phyloP scores from a whole-genome alignment of 306 rosid genomes.

The Trifolium pratense region DNA sequence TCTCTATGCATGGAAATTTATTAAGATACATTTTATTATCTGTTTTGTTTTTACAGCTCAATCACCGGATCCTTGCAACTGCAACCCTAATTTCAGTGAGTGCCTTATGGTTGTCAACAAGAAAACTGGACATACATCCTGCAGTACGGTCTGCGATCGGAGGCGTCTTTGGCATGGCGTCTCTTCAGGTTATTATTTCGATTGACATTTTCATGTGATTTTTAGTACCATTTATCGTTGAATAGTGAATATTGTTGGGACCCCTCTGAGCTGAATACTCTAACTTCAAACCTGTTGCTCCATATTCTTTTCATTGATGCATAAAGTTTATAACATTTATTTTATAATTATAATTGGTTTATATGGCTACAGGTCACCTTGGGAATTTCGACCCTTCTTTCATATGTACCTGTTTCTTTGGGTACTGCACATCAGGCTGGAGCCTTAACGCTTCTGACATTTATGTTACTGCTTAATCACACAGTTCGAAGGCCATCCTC shows the following conservation, averaged over 20 bases:
- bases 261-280: slow-evolving; percentile 7
- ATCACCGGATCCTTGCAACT: slow-evolving; percentile 85
- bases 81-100: slow-evolving; percentile 67
- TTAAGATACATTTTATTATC: background rate
- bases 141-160: slow-evolving; percentile 72
- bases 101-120: slow-evolving; percentile 73
- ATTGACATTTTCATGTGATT: background rate
- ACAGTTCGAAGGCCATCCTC: slow-evolving; percentile 74
- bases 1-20: slow-evolving; percentile 14
- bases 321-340: background rate
- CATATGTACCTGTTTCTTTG: slow-evolving; percentile 82
- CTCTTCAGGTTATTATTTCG: slow-evolving; percentile 68
- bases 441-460: slow-evolving; percentile 78
- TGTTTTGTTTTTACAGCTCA: slow-evolving; percentile 60
- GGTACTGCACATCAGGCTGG: slow-evolving; percentile 94
- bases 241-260: slow-evolving; percentile 12
- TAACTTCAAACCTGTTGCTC: background rate
- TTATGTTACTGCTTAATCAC: slow-evolving; percentile 73
- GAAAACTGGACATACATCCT: slow-evolving; percentile 82
- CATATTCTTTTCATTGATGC: background rate
- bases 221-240: background rate
- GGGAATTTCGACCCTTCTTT: slow-evolving; percentile 79
- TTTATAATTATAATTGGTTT: slow-evolving; percentile 14
- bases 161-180: slow-evolving; percentile 72
- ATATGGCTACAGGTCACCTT: slow-evolving; percentile 66